A percentile compares a stretch with the other conserved stretches of the same genome.
Conservation (phyloP, 257 asterid species). For the Cinchona pubescens region DNA sequence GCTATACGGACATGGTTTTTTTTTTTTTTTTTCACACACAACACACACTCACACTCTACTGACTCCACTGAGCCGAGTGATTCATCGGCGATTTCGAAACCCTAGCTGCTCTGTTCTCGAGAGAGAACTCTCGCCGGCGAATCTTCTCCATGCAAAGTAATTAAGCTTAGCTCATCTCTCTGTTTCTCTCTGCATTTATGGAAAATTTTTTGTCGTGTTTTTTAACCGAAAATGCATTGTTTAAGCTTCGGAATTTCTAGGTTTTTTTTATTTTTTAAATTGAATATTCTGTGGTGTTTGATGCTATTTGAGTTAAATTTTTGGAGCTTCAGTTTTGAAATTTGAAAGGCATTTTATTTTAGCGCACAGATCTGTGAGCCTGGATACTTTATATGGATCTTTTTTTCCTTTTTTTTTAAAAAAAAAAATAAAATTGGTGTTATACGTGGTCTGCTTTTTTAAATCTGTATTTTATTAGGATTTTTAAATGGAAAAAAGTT, state of each 20-base stretch:
- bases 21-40: neutral
- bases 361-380: constrained; percentile 5
- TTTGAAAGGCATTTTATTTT: neutral
- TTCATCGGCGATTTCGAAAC: constrained; percentile 37
- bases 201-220: neutral
- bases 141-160: constrained; percentile 16
- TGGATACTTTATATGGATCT: neutral
- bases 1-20: neutral
- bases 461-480: neutral
- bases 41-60: constrained; percentile 22
- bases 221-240: neutral
- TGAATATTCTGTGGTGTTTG: neutral
- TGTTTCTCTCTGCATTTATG: neutral
- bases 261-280: neutral
- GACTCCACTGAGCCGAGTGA: constrained; percentile 16
- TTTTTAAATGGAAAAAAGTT: too few relatives aligned
- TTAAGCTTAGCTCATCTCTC: constrained; percentile 36
- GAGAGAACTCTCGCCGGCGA: neutral
- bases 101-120: constrained; percentile 37
- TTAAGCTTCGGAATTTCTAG: neutral
- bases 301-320: neutral
- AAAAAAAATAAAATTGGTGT: neutral
- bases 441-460: too few relatives aligned
- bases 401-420: neutral
- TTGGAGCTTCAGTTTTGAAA: neutral